Evolutionary conservation across 2,329 filamentous ascomycete genomes (phyloP), one percentile per base, ranked within the genome.

Genomic region (Talaromyces sp.): DNA sequence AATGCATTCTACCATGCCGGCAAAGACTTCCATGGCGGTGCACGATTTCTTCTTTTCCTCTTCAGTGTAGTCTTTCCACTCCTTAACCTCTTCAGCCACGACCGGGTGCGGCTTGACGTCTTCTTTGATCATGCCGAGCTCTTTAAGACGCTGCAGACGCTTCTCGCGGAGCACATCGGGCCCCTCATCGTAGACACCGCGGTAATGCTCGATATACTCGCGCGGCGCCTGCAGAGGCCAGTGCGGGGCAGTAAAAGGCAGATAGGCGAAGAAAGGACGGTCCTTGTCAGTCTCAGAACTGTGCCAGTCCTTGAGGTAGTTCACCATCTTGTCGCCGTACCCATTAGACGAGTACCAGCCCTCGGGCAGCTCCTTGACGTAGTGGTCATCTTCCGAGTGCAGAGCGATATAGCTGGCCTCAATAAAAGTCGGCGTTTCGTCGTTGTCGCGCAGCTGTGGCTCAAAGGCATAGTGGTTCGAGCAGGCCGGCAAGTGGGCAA

Each of bases 1-100:
- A 58, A 87, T 86, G 56, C 77, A 77, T 60, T 87, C 84, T 3
- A 87, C 84, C 83, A 88, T 88, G 13, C 77, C 86, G 0, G 86
- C 85, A 61, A 83, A 88, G 3, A 83, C 80, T 66, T 87, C 85
- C 84, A 86, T 86, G 0, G 82, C 80, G 74, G 79, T 65, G 70
- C 70, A 69, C 0, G 77, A 79, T 21, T 74, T 70, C 50, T 72
- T 71, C 64, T 77, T 72, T 63, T 79, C 75, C 4, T 76, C 71
- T 0, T 68, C 59, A 0, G 69, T 71, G 50, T 73, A 71, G 24
- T 73, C 69, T 13, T 70, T 68, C 74, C 74, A 76, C 19, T 67
- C 66, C 49, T 75, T 78, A 9, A 82, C 84, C 29, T 81, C 78
- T 0, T 77, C 71, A 2, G 72, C 73, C 27, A 71, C 68, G 3